These are phyloP conservation scores for Leishmania gerbilli DNA, from an alignment of 208 protist genomes.

Conservation along the genomic window DNA sequence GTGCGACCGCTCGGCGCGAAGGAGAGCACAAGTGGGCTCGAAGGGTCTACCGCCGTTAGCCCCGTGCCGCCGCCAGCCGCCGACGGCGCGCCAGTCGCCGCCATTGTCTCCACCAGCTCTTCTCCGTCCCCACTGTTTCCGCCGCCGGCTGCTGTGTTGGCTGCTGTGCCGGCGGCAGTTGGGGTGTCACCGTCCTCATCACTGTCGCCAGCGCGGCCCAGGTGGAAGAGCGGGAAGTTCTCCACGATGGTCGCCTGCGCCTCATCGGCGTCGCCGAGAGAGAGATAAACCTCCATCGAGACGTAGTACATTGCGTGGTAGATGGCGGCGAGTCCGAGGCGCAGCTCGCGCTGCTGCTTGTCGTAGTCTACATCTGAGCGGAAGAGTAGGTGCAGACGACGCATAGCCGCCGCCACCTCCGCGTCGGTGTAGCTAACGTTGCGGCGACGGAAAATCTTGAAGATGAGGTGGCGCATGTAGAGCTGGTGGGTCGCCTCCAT, in stretches of 20 bases:
- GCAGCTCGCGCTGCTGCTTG: conserved; percentile 42
- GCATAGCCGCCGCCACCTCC: conserved; percentile 34
- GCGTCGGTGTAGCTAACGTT: conserved; percentile 51
- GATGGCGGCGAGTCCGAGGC: conserved; percentile 27
- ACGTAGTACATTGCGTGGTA: conserved; percentile 64
- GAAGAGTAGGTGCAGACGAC: conserved; percentile 48
- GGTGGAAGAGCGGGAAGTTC: conserved; percentile 24
- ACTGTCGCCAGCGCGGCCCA: not conserved
- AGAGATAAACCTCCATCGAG: conserved; percentile 63
- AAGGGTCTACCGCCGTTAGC: too few species aligned
- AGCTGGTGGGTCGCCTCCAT: conserved; percentile 48
- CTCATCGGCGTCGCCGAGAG: conserved; percentile 44
- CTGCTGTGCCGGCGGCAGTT: not conserved
- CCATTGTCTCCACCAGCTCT: not conserved
- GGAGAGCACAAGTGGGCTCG: not conserved
- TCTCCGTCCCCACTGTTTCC: not conserved
- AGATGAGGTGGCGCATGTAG: conserved; percentile 68
- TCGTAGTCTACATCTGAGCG: conserved; percentile 46
- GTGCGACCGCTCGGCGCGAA: not conserved
- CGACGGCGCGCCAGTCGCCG: not conserved
- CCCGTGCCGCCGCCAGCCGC: not conserved
- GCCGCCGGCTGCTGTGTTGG: not conserved
- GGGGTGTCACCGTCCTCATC: not conserved
- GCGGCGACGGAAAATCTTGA: conserved; percentile 58
- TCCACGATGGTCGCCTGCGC: conserved; percentile 6